Evolutionary conservation across 2,329 filamentous ascomycete genomes (phyloP), one percentile per base, ranked within the genome.

Genomic region (Eutypa lata): DNA sequence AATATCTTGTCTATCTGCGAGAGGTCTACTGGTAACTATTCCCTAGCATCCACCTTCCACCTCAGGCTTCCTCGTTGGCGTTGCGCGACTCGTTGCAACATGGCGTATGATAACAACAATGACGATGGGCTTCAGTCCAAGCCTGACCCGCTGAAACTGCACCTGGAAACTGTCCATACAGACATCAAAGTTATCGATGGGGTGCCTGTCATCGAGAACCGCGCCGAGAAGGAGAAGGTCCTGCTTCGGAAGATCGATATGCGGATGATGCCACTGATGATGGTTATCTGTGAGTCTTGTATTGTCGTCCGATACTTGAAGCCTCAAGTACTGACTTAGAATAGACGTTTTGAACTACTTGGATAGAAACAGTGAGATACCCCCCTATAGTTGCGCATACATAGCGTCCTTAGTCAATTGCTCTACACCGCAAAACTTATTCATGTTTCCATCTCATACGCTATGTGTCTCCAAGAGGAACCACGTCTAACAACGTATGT

Each of bases 151-250:
- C n/a, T n/a, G n/a, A n/a, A n/a, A n/a, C n/a, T n/a, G n/a, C n/a
- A 50, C 18, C 35, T 47, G 7, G 47, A 35, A 13, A 53, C 51
- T 5, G 33, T 28, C 22, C 38, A n/a, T 42, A 22, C n/a, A 18
- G 35, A 53, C 35, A 13, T 46, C 53, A 49, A 50, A 38, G 45
- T 42, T 22, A 24, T 53, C 13, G 45, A 50, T 47, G 48, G 52
- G 3, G 24, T 7, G 19, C 35, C 37, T 18, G 21, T 50, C 37
- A 50, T 50, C 48, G 48, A 50, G 48, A 43, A 43, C 24, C 48
- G 48, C 13, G 48, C 16, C 16, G 33, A 50, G 38, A 50, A 50
- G 21, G 48, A 50, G 21, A 50, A 44, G 21, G 22, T 4, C 4
- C 48, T 50, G 5, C 35, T 50, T n/a, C 48, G 48, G 7, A 42